Evolutionary conservation across 768 basidiomycete genomes (phyloP), one percentile per base, ranked within the genome.

Genomic region (Tulasnella calospora): DNA sequence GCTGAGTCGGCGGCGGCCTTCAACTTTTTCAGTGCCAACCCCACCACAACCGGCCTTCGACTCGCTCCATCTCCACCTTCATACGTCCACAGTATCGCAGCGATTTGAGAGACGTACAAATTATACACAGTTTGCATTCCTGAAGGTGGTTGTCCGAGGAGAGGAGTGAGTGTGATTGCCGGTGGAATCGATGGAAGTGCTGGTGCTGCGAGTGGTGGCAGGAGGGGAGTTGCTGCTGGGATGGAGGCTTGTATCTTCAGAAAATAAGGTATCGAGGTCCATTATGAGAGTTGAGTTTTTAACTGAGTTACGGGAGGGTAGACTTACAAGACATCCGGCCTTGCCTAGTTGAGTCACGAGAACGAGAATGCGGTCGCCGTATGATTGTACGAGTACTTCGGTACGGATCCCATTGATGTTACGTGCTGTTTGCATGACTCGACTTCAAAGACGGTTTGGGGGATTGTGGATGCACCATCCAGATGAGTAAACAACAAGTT

Each of bases 301-400:
- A n/a, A 17, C 19, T 76, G 38, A 57, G 67, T 57, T 30, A 5
- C 44, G 12, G 79, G 57, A 44, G 36, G 70, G 27, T 38, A 41
- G 55, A 81, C 85, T 83, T 83, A 97, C 95, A 85, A 99, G 83
- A 82, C 88, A 90, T 77, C 96, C 96, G 17, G 97, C 92, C 89
- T 95, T 96, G 51, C 94, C 93, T 79, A 94, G 83, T 84, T 99
- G 96, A 0, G 95, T 96, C 75, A 98, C 87, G 33, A 98, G 86
- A n/a, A 98, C 91, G 27, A 99, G 86, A 17, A 90, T 86, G 35
- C 94, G 88, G 85, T 98, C 96, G 75, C 89, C 88, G 83, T 90
- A 99, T 0, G 86, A 86, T 82, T 98, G 95, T 9, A 96, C 83
- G 69, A 96, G 81, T 21, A 98, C 85, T 76, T 96, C 91, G 2